Conservation (phyloP, 2,329 filamentous ascomycete genomes). For the Fusarium pilosicola region DNA sequence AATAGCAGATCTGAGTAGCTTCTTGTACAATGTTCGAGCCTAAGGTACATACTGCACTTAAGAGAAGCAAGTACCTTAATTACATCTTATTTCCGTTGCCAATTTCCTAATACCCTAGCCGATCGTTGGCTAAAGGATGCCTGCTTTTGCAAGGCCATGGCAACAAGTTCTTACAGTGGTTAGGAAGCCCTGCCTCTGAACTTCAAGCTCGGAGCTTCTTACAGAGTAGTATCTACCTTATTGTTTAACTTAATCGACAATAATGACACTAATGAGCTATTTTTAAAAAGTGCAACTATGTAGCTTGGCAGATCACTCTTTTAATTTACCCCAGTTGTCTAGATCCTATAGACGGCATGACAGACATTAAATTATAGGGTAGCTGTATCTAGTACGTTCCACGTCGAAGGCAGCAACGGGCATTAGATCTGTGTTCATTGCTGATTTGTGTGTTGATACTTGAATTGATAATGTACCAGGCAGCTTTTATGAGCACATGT, state of each 20-base stretch:
- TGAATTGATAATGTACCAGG: background rate
- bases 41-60: background rate
- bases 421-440: background rate
- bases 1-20: background rate
- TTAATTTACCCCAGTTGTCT: background rate
- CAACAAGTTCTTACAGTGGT: too few species aligned
- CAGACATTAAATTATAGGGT: background rate
- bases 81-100: background rate
- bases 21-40: background rate
- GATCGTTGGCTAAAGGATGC: background rate
- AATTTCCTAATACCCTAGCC: background rate
- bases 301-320: background rate
- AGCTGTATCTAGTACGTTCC: background rate
- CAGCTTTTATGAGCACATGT: background rate
- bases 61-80: background rate
- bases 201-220: background rate
- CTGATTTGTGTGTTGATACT: background rate
- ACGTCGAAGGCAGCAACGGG: too few species aligned
- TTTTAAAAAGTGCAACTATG: too few species aligned
- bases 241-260: background rate
- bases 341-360: background rate
- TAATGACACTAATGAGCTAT: background rate
- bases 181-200: background rate
- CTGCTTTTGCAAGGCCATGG: background rate
- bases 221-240: background rate